A percentile compares a stretch with the other conserved stretches of the same genome.
These are phyloP conservation scores for Taxawa tesnikishii DNA, from an alignment of 2,329 filamentous ascomycete genomes.

Conservation along the genomic window DNA sequence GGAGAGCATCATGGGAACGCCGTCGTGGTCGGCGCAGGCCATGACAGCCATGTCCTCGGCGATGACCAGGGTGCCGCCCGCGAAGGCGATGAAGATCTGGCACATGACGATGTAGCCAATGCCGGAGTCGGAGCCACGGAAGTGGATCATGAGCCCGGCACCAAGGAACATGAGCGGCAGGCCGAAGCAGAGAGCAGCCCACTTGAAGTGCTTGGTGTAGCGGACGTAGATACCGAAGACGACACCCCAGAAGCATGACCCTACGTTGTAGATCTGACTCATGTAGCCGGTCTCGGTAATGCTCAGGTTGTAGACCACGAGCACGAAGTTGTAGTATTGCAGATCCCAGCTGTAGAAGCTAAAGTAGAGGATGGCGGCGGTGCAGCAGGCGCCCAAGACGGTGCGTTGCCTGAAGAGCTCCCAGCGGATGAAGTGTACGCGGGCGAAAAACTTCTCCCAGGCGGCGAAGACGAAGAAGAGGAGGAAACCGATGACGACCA, in stretches of 20 bases:
- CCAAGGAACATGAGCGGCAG: conserved; percentile 23
- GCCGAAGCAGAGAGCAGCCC: conserved; percentile 22
- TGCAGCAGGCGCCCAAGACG: conserved; percentile 33
- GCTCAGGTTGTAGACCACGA: conserved; percentile 33
- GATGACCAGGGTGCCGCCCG: conserved; percentile 41
- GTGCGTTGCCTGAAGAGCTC: conserved; percentile 37
- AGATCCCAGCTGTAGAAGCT: conserved; percentile 29
- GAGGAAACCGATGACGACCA: conserved; percentile 19
- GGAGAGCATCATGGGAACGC: conserved; percentile 23
- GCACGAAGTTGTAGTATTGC: conserved; percentile 33
- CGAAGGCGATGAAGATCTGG: conserved; percentile 43
- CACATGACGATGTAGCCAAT: conserved; percentile 42
- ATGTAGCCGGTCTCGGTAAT: conserved; percentile 17
- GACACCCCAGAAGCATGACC: conserved; percentile 30
- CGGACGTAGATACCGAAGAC: conserved; percentile 36
- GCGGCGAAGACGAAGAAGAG: conserved; percentile 33
- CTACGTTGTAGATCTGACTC: conserved; percentile 21
- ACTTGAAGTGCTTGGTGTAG: conserved; percentile 37
- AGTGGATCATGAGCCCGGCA: conserved; percentile 22
- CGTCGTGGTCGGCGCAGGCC: conserved; percentile 18
- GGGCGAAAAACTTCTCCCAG: conserved; percentile 47
- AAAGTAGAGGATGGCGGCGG: conserved; percentile 30
- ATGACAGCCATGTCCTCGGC: conserved; percentile 47
- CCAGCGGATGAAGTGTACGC: conserved; percentile 45
- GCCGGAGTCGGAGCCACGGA: conserved; percentile 22